Percentiles rank a stretch among this genome's conserved stretches.
phyloP scores from a whole-genome alignment of 2,329 filamentous ascomycete species.

The Sclerotinia minor region DNA sequence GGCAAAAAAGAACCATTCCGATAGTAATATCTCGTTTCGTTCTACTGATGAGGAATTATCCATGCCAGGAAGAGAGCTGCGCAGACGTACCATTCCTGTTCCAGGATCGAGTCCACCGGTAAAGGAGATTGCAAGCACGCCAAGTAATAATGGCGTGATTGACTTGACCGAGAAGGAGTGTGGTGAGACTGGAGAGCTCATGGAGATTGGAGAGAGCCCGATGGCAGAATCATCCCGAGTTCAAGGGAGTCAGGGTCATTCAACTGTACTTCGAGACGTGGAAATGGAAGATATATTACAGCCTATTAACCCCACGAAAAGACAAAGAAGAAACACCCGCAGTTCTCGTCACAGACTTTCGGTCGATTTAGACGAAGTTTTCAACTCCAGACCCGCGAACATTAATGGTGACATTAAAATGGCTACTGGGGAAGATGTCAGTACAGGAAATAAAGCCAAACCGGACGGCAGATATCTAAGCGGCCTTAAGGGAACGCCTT shows the following conservation, averaged over 20 bases:
- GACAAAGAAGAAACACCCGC: not conserved
- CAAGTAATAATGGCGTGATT: not conserved
- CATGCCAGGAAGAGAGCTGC: not conserved
- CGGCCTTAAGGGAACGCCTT: not conserved
- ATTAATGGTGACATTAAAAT: not conserved
- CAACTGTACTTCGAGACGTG: not conserved
- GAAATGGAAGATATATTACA: not conserved
- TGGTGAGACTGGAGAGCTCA: not conserved
- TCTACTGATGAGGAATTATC: not conserved
- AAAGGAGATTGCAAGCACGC: not conserved
- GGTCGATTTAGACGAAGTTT: not conserved
- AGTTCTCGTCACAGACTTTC: constrained; percentile 1
- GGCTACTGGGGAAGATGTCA: not conserved
- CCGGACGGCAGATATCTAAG: not conserved
- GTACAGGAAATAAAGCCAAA: not conserved
- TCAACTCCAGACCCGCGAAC: not conserved
- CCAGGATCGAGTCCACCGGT: not conserved
- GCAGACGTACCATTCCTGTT: not conserved
- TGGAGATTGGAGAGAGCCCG: not conserved
- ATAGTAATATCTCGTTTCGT: not conserved
- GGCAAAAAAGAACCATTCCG: not conserved
- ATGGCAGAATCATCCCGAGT: not conserved
- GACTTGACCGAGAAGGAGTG: not conserved
- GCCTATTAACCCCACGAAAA: not conserved
- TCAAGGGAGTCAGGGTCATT: not conserved